Evolutionary conservation across 208 protist species (phyloP), one percentile per base, ranked within the genome.

Genomic region (Leishmania mexicana): DNA sequence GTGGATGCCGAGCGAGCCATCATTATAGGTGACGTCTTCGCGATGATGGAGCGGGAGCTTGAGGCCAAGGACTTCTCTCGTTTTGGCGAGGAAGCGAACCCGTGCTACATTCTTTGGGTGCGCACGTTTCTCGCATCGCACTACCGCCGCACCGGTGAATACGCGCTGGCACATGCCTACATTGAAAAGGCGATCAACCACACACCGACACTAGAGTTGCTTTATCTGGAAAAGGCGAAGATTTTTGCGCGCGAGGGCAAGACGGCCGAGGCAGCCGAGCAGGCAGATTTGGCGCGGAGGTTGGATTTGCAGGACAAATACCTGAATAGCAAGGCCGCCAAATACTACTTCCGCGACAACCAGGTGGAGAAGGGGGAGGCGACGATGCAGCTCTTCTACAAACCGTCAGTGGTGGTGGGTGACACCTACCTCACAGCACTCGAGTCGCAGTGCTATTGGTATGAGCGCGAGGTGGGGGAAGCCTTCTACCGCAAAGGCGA

Each of bases 361-460:
- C 65, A 96, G n/a, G 81, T 96, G 47, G 83, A 88, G 57, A 88
- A 94, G 68, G 98, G 95, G 1, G 90, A 98, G 80, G 76, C 88
- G 35, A 96, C 89, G 49, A 94, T 99, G 87, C 90, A 93, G 74
- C 79, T 98, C 53, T 99, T 99, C 87, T 97, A 92, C 92, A 95
- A 92, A 73, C 51, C 84, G 28, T 83, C 81, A 38, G 70, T 79
- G 47, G 88, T 88, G 42, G 64, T 45, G 38, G 92, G 87, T 1
- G 92, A 96, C 81, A 96, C 90, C 40, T 95, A 93, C 81, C 87
- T 96, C 51, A 94, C 82, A 51, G 88, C 91, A 62, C 86, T 95
- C 35, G 98, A 99, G 53, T 99, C 99, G 87, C 98, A 99, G 88
- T 98, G 96, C 89, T 96, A 94, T 81, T 99, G 99, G 98, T 99